Percentiles rank a stretch among this genome's conserved stretches.
Evolutionary conservation across 192 early-diverging fungal genomes (phyloP).

Genomic region (Podila verticillata): DNA sequence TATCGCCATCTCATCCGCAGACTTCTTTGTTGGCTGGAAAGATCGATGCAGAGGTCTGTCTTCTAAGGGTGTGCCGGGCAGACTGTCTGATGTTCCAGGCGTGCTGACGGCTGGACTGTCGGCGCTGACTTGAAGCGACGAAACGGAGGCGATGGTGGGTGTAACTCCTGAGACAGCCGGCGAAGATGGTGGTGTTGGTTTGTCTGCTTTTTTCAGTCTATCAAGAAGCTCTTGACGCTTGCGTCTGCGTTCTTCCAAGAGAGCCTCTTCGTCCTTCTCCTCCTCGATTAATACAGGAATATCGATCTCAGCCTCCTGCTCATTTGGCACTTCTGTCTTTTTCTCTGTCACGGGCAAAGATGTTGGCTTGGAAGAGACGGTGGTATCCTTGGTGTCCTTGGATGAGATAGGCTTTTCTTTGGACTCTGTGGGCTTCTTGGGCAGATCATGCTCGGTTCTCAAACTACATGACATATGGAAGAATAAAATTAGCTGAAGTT

Average conservation of each 20-base stretch:
- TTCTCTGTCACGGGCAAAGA: neutral
- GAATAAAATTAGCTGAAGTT: no score
- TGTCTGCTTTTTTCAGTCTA: constrained; percentile 66
- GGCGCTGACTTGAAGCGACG: constrained; percentile 1
- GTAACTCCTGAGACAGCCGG: constrained; percentile 6
- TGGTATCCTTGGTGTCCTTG: constrained; percentile 1
- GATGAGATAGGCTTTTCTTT: neutral
- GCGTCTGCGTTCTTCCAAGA: constrained; percentile 88
- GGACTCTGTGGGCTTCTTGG: neutral
- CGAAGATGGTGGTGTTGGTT: constrained; percentile 9
- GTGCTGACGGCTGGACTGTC: constrained; percentile 32
- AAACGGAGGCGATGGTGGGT: constrained; percentile 6
- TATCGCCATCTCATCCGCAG: constrained; percentile 55
- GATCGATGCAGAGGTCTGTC: constrained; percentile 61
- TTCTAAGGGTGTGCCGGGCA: constrained; percentile 83
- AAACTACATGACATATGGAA: no score
- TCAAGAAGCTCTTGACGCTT: constrained; percentile 79
- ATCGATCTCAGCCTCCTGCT: constrained; percentile 21
- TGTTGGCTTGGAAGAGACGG: neutral
- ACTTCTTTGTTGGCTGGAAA: constrained; percentile 37
- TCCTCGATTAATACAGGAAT: constrained; percentile 57
- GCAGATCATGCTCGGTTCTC: neutral
- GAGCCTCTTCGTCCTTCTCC: constrained; percentile 78
- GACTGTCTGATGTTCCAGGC: constrained; percentile 75
- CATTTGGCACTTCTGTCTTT: constrained; percentile 21